phyloP scores from a whole-genome alignment of 2,329 filamentous ascomycete genomes.

The Periconia macrospinosa region DNA sequence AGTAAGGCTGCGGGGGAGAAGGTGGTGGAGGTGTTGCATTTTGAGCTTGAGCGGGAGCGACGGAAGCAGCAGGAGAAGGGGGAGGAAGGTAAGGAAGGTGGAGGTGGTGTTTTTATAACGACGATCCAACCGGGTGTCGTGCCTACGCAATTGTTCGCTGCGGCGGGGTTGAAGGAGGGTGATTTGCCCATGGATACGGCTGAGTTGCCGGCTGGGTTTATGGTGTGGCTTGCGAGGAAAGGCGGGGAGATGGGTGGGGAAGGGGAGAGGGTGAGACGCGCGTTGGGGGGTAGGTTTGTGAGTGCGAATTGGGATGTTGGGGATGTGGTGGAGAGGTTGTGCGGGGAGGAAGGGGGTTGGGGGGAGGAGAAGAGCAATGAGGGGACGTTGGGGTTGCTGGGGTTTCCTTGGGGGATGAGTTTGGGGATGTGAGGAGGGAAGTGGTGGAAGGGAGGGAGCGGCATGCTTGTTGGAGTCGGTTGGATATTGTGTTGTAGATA shows the following conservation, averaged over 20 bases:
- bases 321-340: constrained; percentile 3
- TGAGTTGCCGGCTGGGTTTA: constrained; percentile 12
- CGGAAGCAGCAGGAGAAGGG: no score
- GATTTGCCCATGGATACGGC: constrained; percentile 17
- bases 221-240: constrained; percentile 7
- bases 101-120: not conserved
- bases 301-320: constrained; percentile 23
- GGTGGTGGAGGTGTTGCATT: constrained; percentile 32
- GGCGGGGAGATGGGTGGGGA: not conserved
- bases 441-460: not conserved
- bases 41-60: constrained; percentile 30
- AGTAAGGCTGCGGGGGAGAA: constrained; percentile 37
- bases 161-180: not conserved
- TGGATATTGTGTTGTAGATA: no score
- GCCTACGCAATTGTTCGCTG: not conserved
- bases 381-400: not conserved
- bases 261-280: not conserved
- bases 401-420: not conserved
- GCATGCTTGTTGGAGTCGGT: no score
- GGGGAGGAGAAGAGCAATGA: not conserved
- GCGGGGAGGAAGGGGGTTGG: no score
- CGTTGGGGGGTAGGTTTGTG: constrained; percentile 1
- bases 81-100: no score
- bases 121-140: not conserved
- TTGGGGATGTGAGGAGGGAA: not conserved